Base-by-base conservation (phyloP, 2,329 filamentous ascomycete genomes). In the Aspergillus bombycis region DNA sequence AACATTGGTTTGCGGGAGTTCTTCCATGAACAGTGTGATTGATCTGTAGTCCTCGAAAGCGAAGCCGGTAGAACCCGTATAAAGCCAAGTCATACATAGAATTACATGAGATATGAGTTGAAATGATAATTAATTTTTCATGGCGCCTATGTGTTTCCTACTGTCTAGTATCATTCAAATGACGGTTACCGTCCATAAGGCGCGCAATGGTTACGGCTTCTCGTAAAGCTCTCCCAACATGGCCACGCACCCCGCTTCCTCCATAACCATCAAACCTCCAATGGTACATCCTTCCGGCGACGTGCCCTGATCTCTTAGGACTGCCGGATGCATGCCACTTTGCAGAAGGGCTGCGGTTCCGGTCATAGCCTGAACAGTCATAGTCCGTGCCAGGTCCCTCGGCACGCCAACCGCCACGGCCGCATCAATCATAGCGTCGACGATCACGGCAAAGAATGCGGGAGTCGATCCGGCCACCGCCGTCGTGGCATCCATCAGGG, bases 201-300 rank as follows among this genome's bases (percentile, higher is more conserved):
- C 82, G 82, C 4, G 86, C 86, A 62, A 88, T 81, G 38, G 83
- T 82, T n/a, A 86, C 86, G 8, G 86, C 85, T 71, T 88, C 86
- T 64, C 86, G 77, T 21, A 89, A 80, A n/a, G 84, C 84, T 63
- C 82, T 81, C 3, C 84, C 80, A 38, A 88, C 77, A 11, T 80
- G 80, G 0, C 85, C 86, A 65, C 85, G 79, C 19, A 88, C 81
- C 1, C 79, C 80, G 82, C 84, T 69, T 88, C 86, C 74, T 88
- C 86, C 41, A 89, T 74, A 26, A 86, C 85, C 73, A 88, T 77
- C 65, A 89, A 70, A 0, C 87, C 87, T 1, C 84, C 86, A 70
- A 88, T 87, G 11, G 87, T 89, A 72, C 86, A 89, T 0, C 87
- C 87, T 41, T 86, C 87, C 0, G 87, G 86, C 6, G 86, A 88